Percentiles rank a stretch among this genome's conserved stretches.
phyloP scores from a whole-genome alignment of 352 stramenopile species.

The Phytophthora meadii region DNA sequence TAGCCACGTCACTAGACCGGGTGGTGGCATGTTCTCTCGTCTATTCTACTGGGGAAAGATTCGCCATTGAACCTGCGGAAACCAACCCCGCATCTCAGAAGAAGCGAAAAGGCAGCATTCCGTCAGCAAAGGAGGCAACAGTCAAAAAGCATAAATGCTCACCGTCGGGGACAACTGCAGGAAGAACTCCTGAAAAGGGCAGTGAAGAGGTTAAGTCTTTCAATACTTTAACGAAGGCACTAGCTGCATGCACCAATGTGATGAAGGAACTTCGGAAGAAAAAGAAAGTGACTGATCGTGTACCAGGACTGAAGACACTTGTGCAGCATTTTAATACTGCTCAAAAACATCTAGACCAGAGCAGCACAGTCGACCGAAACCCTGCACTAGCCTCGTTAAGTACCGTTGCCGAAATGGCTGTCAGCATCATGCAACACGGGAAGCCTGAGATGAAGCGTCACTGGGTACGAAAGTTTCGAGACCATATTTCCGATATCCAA shows the following conservation, averaged over 20 bases:
- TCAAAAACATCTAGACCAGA: constrained; percentile 7
- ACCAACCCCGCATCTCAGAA: neutral
- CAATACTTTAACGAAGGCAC: constrained; percentile 5
- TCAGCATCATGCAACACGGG: constrained; percentile 15
- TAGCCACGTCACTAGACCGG: constrained; percentile 1
- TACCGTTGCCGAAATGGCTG: constrained; percentile 1
- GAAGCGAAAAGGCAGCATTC: constrained; percentile 2
- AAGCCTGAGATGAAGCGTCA: constrained; percentile 10
- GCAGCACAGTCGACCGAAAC: constrained; percentile 6
- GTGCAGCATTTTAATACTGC: constrained; percentile 15
- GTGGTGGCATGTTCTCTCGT: neutral
- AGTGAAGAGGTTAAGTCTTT: neutral
- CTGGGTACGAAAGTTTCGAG: constrained; percentile 19
- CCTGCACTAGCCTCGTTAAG: constrained; percentile 6
- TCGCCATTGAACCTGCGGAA: neutral
- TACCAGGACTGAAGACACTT: constrained; percentile 6
- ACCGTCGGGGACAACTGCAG: neutral
- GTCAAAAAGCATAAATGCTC: constrained; percentile 1
- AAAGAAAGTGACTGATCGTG: constrained; percentile 14
- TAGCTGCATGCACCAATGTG: neutral
- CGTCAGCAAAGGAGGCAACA: neutral
- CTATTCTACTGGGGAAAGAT: too few species aligned
- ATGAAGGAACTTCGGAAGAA: constrained; percentile 12
- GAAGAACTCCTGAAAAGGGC: neutral
- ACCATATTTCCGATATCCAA: constrained; percentile 8